Evolutionary conservation across 1,284 basidiomycete genomes (phyloP).

Genomic region (Cystobasidiaceae sp.): DNA sequence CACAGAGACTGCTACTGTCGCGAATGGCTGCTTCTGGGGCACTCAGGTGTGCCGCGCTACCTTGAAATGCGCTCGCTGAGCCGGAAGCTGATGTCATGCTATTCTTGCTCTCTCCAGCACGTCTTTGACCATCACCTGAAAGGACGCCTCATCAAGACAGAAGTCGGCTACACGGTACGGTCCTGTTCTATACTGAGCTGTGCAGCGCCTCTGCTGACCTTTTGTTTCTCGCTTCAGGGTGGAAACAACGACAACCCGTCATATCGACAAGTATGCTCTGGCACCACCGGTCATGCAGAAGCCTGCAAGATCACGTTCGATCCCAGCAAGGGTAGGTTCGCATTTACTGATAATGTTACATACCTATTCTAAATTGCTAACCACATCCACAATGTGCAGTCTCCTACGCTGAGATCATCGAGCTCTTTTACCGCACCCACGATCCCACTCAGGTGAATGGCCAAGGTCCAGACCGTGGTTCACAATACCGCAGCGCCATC

Average conservation of each 20-base stretch:
- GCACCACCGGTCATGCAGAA: conserved; percentile 83
- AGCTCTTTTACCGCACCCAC: conserved; percentile 81
- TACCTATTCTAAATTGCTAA: too few relatives aligned
- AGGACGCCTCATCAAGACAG: conserved; percentile 35
- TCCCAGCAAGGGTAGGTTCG: conserved; percentile 59
- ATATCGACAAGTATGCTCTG: conserved; percentile 74
- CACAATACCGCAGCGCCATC: conserved; percentile 91
- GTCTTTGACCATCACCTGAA: conserved; percentile 37
- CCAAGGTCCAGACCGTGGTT: conserved; percentile 47
- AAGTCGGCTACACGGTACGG: conserved; percentile 41
- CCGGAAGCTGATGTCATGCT: too few relatives aligned
- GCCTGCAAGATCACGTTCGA: conserved; percentile 81
- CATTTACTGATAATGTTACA: too few relatives aligned
- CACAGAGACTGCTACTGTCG: conserved; percentile 35
- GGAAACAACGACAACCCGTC: conserved; percentile 40
- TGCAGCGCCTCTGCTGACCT: too few relatives aligned
- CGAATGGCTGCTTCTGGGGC: conserved; percentile 36
- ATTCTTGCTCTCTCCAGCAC: too few relatives aligned
- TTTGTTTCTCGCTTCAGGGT: conserved; percentile 60
- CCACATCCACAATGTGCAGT: too few relatives aligned
- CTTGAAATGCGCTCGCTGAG: too few relatives aligned
- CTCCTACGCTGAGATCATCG: conserved; percentile 48
- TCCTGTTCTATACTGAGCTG: too few relatives aligned
- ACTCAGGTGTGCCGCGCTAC: too few relatives aligned
- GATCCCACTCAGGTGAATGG: conserved; percentile 67